Percentiles rank a stretch among this genome's conserved stretches.
Conservation (phyloP, 441 rosid genomes). For the Oxalis stricta region DNA sequence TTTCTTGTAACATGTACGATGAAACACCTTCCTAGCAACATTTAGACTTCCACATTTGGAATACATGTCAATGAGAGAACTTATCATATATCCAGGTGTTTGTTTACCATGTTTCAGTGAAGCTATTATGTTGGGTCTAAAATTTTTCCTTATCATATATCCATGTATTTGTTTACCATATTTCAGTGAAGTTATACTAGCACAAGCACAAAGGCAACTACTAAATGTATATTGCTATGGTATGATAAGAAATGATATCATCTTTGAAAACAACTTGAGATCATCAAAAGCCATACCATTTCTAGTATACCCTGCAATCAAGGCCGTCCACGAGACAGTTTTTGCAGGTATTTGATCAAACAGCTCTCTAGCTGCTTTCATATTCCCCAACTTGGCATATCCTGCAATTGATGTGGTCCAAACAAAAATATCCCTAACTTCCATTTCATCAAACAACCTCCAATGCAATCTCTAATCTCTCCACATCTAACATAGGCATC, state of each 20-base stretch:
- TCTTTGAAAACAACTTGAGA: slow-evolving; percentile 24
- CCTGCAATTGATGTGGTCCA: slow-evolving; percentile 58
- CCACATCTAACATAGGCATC: slow-evolving; percentile 64
- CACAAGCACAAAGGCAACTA: slow-evolving; percentile 51
- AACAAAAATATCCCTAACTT: slow-evolving; percentile 27
- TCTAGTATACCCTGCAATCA: slow-evolving; percentile 47
- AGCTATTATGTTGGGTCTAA: slow-evolving; percentile 35
- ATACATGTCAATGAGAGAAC: slow-evolving; percentile 62
- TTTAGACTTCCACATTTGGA: slow-evolving; percentile 40
- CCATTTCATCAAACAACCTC: slow-evolving; percentile 39
- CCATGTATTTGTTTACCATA: slow-evolving; percentile 52
- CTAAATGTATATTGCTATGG: slow-evolving; percentile 57
- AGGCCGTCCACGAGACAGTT: slow-evolving; percentile 47
- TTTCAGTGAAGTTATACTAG: slow-evolving; percentile 35
- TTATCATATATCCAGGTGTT: slow-evolving; percentile 32
- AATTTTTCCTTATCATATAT: slow-evolving; percentile 26
- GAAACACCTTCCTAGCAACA: slow-evolving; percentile 27
- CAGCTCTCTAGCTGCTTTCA: slow-evolving; percentile 29
- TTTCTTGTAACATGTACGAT: slow-evolving; percentile 19
- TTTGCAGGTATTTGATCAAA: slow-evolving; percentile 40
- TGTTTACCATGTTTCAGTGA: slow-evolving; percentile 47
- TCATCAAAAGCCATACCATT: slow-evolving; percentile 30
- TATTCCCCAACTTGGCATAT: slow-evolving; percentile 35
- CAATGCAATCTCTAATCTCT: slow-evolving; percentile 29
- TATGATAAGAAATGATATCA: slow-evolving; percentile 25